phyloP scores from a whole-genome alignment of 108 stramenopile genomes.

The Aurantiochytrium sp. region DNA sequence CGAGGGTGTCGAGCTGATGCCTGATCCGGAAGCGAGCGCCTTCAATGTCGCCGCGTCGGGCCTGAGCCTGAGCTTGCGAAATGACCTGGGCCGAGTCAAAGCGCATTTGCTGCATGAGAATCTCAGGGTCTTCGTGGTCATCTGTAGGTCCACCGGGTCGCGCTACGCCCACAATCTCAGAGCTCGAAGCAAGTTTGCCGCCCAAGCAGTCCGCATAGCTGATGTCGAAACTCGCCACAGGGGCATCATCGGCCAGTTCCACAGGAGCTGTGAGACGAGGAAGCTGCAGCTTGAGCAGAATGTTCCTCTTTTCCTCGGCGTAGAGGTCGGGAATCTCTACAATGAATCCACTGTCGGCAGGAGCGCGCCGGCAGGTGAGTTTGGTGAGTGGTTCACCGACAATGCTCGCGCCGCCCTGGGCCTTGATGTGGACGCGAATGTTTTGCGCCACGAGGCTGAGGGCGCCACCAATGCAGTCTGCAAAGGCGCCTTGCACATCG shows the following conservation, averaged over 20 bases:
- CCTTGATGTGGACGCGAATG: constrained; percentile 37
- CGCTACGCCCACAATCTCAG: not conserved
- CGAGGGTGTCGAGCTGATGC: not conserved
- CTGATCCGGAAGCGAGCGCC: not conserved
- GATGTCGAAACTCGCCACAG: not conserved
- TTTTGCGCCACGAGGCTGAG: constrained; percentile 56
- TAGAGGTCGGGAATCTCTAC: not conserved
- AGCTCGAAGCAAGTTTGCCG: not conserved
- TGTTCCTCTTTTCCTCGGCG: not conserved
- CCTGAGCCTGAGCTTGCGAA: not conserved
- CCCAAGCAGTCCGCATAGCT: not conserved
- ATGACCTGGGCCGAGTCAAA: not conserved
- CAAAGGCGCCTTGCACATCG: constrained; percentile 55
- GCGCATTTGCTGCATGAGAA: not conserved
- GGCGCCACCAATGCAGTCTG: constrained; percentile 61
- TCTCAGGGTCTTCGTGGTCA: not conserved
- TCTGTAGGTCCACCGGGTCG: not conserved
- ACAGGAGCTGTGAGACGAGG: not conserved
- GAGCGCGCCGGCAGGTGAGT: not conserved
- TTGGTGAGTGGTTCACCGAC: not conserved
- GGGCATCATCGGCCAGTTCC: not conserved
- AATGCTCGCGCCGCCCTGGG: not conserved
- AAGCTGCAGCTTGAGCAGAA: not conserved
- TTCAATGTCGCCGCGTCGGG: not conserved
- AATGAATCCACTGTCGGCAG: not conserved